Percentiles rank a stretch among this genome's conserved stretches.
Conservation (phyloP, 768 basidiomycete genomes). For the Holtermannia corniformis region DNA sequence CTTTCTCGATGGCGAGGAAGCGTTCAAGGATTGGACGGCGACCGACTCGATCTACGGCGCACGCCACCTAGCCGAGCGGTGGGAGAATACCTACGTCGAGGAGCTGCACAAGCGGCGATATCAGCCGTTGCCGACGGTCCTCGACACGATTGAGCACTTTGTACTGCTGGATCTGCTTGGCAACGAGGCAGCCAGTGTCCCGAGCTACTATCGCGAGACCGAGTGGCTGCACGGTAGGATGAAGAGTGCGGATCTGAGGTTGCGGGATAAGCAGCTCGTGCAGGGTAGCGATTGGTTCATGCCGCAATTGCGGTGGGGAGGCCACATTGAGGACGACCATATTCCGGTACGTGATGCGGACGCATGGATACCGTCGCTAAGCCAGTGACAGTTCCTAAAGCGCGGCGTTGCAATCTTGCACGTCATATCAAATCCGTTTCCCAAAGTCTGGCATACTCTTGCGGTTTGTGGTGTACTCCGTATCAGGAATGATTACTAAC, state of each 20-base stretch:
- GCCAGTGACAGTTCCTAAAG: conserved; percentile 51
- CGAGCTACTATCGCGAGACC: conserved; percentile 74
- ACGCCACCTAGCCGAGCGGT: conserved; percentile 78
- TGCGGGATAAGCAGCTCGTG: conserved; percentile 60
- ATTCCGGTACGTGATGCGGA: conserved; percentile 48
- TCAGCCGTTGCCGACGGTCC: conserved; percentile 51
- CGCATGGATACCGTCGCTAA: not conserved
- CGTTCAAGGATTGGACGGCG: conserved; percentile 78
- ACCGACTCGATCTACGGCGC: conserved; percentile 93
- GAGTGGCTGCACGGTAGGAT: conserved; percentile 86
- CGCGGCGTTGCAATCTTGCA: conserved; percentile 81
- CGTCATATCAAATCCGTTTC: conserved; percentile 81
- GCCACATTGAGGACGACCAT: conserved; percentile 77
- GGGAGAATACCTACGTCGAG: conserved; percentile 60
- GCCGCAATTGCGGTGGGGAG: conserved; percentile 30
- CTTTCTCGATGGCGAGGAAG: conserved; percentile 98
- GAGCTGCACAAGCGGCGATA: conserved; percentile 46
- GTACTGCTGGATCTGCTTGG: conserved; percentile 90
- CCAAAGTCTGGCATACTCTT: conserved; percentile 76
- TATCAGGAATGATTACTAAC: not conserved
- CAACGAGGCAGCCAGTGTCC: conserved; percentile 60
- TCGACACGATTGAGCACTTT: conserved; percentile 76
- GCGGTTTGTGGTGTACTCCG: conserved; percentile 46
- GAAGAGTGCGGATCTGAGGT: conserved; percentile 57
- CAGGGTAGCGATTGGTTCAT: conserved; percentile 27